Evolutionary conservation across 305 asterid species (phyloP).

Genomic region (Plantago coronopus): DNA sequence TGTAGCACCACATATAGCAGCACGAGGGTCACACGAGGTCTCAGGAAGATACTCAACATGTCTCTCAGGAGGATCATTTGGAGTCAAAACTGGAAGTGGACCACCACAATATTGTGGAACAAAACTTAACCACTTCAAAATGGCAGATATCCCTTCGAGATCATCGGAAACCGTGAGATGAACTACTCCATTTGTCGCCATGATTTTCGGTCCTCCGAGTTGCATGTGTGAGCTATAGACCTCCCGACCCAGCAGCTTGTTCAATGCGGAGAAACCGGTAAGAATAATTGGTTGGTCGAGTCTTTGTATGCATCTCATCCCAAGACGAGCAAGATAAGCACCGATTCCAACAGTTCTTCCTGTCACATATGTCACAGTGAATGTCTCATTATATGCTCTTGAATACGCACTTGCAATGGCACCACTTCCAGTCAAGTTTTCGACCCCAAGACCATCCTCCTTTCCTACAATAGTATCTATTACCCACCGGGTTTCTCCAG

Average conservation of each 20-base stretch:
- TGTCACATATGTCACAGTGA: slow-evolving; percentile 85
- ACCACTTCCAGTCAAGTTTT: slow-evolving; percentile 89
- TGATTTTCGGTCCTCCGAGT: slow-evolving; percentile 97
- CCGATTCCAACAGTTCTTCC: slow-evolving; percentile 98
- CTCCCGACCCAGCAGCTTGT: slow-evolving; percentile 95
- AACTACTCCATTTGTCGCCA: slow-evolving; percentile 98
- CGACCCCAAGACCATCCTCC: slow-evolving; percentile 93
- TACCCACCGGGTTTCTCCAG: slow-evolving; percentile 83
- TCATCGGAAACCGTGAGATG: slow-evolving; percentile 95
- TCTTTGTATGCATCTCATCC: slow-evolving; percentile 98
- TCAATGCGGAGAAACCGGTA: slow-evolving; percentile 93
- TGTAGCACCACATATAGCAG: slow-evolving; percentile 72
- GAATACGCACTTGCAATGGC: slow-evolving; percentile 99
- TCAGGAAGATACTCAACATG: slow-evolving; percentile 73
- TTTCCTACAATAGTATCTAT: slow-evolving; percentile 83
- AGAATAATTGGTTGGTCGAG: slow-evolving; percentile 96
- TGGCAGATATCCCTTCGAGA: slow-evolving; percentile 85
- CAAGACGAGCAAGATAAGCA: slow-evolving; percentile 97
- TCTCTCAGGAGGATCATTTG: slow-evolving; percentile 73
- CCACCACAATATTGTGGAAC: slow-evolving; percentile 80
- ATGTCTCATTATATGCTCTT: slow-evolving; percentile 85
- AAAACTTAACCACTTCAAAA: slow-evolving; percentile 91
- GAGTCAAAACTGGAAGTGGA: slow-evolving; percentile 70
- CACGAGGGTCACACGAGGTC: slow-evolving; percentile 92
- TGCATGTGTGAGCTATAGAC: slow-evolving; percentile 99